A percentile compares a stretch with the other conserved stretches of the same genome.
Conservation (phyloP, 345 rosid genomes). For the Eucalyptus pumila region DNA sequence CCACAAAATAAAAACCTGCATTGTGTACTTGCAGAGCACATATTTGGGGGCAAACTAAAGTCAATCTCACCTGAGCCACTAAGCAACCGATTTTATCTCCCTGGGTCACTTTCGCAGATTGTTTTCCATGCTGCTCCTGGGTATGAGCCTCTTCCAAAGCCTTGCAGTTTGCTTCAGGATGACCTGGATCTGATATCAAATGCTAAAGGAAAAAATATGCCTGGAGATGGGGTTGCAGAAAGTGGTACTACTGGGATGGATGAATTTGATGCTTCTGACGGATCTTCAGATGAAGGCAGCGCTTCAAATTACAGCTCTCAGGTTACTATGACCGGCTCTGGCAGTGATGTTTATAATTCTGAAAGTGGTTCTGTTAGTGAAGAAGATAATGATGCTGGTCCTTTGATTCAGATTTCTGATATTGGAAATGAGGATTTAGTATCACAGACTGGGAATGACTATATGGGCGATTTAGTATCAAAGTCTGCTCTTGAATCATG, state of each 20-base stretch:
- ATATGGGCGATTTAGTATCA: neutral
- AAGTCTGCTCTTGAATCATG: slow-evolving; percentile 58
- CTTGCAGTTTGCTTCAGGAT: slow-evolving; percentile 48
- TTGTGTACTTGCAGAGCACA: slow-evolving; percentile 33
- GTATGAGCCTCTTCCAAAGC: slow-evolving; percentile 96
- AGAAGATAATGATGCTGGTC: slow-evolving; percentile 25
- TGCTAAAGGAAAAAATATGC: slow-evolving; percentile 5
- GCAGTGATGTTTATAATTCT: slow-evolving; percentile 19
- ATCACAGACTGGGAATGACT: neutral
- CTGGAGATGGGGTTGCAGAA: neutral
- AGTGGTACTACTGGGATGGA: slow-evolving; percentile 15
- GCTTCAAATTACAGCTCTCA: slow-evolving; percentile 64
- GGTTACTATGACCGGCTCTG: slow-evolving; percentile 28
- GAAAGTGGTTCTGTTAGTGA: slow-evolving; percentile 36
- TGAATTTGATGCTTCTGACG: slow-evolving; percentile 34
- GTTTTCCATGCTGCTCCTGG: slow-evolving; percentile 99
- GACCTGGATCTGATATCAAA: slow-evolving; percentile 23
- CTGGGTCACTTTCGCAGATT: slow-evolving; percentile 92
- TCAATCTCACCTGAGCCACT: slow-evolving; percentile 20
- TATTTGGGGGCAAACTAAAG: slow-evolving; percentile 44
- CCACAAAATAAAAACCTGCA: slow-evolving; percentile 20
- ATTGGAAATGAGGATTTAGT: slow-evolving; percentile 13
- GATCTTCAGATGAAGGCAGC: slow-evolving; percentile 51
- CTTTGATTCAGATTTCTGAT: slow-evolving; percentile 73
- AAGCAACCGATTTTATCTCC: slow-evolving; percentile 70